A percentile compares a stretch with the other conserved stretches of the same genome.
Evolutionary conservation across 331 rosid genomes (phyloP).

Genomic region (Ulmus americana): DNA sequence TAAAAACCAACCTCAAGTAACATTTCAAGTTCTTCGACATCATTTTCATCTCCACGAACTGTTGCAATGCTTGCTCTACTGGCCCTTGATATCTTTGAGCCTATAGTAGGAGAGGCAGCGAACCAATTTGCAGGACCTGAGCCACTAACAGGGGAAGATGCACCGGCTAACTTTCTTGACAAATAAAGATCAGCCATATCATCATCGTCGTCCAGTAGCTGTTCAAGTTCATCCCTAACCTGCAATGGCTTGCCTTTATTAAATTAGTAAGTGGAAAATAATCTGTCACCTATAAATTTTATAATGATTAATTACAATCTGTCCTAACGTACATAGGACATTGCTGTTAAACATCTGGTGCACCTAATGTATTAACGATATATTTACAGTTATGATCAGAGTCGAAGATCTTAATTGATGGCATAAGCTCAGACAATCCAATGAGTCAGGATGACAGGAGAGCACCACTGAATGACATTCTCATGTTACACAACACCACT

Average conservation of each 20-base stretch:
- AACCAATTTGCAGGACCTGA: slow-evolving; percentile 50
- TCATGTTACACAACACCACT: background rate
- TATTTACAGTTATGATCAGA: background rate
- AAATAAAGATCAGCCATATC: slow-evolving; percentile 94
- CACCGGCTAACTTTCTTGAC: slow-evolving; percentile 63
- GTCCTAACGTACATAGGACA: background rate
- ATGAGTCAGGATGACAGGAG: background rate
- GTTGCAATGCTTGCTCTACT: slow-evolving; percentile 66
- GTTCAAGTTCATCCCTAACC: slow-evolving; percentile 90
- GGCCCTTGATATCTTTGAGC: slow-evolving; percentile 75
- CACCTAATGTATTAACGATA: background rate
- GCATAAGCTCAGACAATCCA: background rate
- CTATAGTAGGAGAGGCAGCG: slow-evolving; percentile 52
- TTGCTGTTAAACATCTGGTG: background rate
- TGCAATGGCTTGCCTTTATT: slow-evolving; percentile 3
- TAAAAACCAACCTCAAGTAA: slow-evolving; percentile 72
- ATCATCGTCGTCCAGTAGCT: slow-evolving; percentile 80
- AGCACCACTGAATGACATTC: background rate
- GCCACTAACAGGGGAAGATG: slow-evolving; percentile 62
- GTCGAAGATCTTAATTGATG: background rate
- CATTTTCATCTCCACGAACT: slow-evolving; percentile 55
- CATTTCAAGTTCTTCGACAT: slow-evolving; percentile 89
- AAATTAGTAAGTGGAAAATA: background rate
- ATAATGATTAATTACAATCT: background rate
- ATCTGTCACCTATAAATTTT: background rate